Base-by-base conservation (phyloP, 768 basidiomycete genomes). In the Termitomyces heimii region DNA sequence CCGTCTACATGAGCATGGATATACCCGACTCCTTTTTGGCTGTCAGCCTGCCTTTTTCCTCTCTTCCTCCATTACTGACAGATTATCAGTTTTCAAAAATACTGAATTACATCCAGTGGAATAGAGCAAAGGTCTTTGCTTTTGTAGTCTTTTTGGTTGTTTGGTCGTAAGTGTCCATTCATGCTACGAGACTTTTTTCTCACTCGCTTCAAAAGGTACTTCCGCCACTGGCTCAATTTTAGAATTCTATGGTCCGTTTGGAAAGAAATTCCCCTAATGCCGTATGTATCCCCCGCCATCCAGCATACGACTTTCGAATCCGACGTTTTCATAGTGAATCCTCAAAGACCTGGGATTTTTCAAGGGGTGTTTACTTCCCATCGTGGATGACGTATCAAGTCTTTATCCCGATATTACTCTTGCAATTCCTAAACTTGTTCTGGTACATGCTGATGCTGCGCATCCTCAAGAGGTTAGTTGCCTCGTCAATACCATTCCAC, bases 1-100 rank as follows among this genome's bases (percentile, higher is more conserved):
- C 94, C 5, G 82, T 99, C 29, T 98, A 88, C 65, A 80, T 95
- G 73, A 97, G 94, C 68, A 98, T 98, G 97, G 97, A 99, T 74
- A 78, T 95, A 20, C 93, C 95, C 0, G 97, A 99, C 67, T 73
- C 84, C 34, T 91, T 89, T 71, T 77, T 99, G 13, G 94, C 92
- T 13, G 88, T 93, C 61, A 62, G 88, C 74, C 28, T 44, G 12
- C 32, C 47, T 34, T 45, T n/a, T 47, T n/a, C 28, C n/a, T 34
- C 16, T n/a, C 35, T 26, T 3, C 7, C 46, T 14, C 18, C 14
- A 14, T 13, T 3, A 5, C 40, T 52, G 13, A 55, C 1, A 12
- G 20, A 9, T 1, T 1, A 40, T 4, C 24, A 94, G 92, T 71
- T 89, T 53, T 86, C 90, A 18, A 98, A 98, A 73, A 68, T 94